Conservation (phyloP, 176 grass and related monocot species). For the Eragrostis nindensis region DNA sequence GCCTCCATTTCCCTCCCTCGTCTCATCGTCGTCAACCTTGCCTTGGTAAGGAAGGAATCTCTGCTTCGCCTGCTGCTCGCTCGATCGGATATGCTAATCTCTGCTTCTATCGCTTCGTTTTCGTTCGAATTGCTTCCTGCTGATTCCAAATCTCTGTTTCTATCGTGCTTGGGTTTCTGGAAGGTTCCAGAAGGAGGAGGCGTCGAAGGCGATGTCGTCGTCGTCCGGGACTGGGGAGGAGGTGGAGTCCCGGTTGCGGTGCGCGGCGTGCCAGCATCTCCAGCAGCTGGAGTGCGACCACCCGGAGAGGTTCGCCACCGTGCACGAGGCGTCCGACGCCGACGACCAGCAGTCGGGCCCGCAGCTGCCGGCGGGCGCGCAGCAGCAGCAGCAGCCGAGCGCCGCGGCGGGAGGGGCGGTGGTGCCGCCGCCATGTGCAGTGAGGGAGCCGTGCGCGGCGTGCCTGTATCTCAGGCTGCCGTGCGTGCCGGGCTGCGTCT, state of each 20-base stretch:
- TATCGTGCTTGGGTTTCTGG: no score
- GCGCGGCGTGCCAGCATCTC: neutral
- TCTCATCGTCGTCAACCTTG: neutral
- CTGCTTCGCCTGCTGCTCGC: neutral
- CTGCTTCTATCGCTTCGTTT: no score
- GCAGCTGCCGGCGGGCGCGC: no score
- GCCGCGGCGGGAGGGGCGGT: no score
- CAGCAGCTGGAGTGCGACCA: constrained; percentile 56
- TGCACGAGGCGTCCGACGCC: no score
- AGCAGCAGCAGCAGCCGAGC: no score
- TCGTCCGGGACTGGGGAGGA: neutral
- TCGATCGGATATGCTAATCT: neutral
- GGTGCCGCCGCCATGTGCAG: no score
- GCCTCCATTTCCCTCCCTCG: neutral
- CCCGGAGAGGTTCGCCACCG: neutral
- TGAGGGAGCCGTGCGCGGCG: no score
- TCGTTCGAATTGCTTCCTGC: no score
- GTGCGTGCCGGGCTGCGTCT: constrained; percentile 66
- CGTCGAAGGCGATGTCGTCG: neutral
- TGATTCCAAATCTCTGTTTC: no score
- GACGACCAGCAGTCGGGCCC: no score
- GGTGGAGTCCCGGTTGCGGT: neutral
- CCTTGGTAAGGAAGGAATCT: neutral
- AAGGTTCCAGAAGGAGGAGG: neutral
- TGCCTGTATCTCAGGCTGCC: no score